These are phyloP conservation scores for Athelia sp. DNA, from an alignment of 1,284 basidiomycete species.

Conservation along the genomic window DNA sequence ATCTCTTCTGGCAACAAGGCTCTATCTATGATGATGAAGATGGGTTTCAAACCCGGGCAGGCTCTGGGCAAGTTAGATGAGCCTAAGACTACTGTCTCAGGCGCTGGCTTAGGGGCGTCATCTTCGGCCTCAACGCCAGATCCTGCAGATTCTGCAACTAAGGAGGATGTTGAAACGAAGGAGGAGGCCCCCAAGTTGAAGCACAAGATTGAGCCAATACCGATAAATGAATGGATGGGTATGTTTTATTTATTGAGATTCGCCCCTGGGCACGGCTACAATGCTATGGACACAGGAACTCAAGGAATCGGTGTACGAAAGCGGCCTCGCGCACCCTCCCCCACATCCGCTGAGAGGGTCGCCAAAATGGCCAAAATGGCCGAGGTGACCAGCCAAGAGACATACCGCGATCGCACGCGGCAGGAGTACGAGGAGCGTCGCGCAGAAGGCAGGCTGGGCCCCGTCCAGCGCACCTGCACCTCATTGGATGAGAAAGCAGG, in stretches of 20 bases:
- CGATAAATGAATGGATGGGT: slow-evolving; percentile 76
- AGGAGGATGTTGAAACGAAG: too few species aligned
- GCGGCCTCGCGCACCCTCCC: slow-evolving; percentile 52
- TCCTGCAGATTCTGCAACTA: too few species aligned
- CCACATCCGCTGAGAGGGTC: slow-evolving; percentile 52
- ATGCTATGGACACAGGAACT: slow-evolving; percentile 44
- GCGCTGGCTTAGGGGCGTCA: slow-evolving; percentile 6
- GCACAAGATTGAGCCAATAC: slow-evolving; percentile 60
- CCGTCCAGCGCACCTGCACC: slow-evolving; percentile 66
- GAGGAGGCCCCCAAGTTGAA: slow-evolving; percentile 6
- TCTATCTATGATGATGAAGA: slow-evolving; percentile 82
- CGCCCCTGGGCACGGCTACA: too few species aligned
- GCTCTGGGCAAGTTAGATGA: slow-evolving; percentile 51
- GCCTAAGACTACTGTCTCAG: not conserved
- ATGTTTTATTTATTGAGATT: slow-evolving; percentile 24
- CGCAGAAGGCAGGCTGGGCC: slow-evolving; percentile 61
- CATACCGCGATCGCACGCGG: slow-evolving; percentile 62
- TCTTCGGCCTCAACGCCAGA: slow-evolving; percentile 1
- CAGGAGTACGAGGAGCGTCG: slow-evolving; percentile 70
- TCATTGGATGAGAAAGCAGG: slow-evolving; percentile 69
- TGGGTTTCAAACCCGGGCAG: slow-evolving; percentile 82
- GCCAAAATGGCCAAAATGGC: slow-evolving; percentile 73
- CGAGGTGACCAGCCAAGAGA: slow-evolving; percentile 49
- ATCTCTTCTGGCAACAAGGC: slow-evolving; percentile 57
- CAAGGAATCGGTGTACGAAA: slow-evolving; percentile 72